A percentile compares a stretch with the other conserved stretches of the same genome.
Conservation (phyloP, 129 eudicot species). For the Chrysanthemum lavandulifolium region DNA sequence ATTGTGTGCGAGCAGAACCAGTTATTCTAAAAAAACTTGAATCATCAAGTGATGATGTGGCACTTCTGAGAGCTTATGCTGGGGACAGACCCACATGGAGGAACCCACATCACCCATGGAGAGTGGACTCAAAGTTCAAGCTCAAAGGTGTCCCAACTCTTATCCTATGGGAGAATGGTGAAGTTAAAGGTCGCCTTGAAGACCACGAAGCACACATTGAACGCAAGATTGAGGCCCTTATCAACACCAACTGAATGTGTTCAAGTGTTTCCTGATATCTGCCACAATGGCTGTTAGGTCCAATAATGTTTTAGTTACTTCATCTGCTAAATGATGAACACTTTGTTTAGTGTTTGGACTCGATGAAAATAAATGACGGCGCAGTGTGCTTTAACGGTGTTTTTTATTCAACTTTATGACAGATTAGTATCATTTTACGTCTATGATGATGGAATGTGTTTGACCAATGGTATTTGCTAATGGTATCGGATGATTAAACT, state of each 20-base stretch:
- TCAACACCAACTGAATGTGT: conserved; percentile 37
- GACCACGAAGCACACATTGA: conserved; percentile 89
- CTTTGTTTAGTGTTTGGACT: conserved; percentile 19
- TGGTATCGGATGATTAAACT: too few species aligned
- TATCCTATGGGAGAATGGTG: conserved; percentile 71
- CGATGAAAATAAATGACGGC: not conserved
- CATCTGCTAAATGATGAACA: conserved; percentile 22
- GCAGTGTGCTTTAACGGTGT: too few species aligned
- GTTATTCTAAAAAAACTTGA: conserved; percentile 79
- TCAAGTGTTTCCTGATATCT: conserved; percentile 2
- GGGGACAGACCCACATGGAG: conserved; percentile 95
- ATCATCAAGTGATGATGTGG: conserved; percentile 51
- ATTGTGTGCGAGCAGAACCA: conserved; percentile 97
- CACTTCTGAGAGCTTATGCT: conserved; percentile 76
- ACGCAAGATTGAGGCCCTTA: conserved; percentile 57
- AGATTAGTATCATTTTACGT: too few species aligned
- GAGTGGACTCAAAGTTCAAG: conserved; percentile 69
- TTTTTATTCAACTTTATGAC: too few species aligned
- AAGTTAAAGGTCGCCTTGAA: conserved; percentile 75
- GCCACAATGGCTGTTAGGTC: too few species aligned
- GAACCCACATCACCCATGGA: conserved; percentile 83
- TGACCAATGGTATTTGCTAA: too few species aligned
- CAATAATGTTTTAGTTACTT: conserved; percentile 18
- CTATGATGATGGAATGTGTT: too few species aligned
- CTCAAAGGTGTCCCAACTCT: conserved; percentile 89